Conservation (phyloP, 108 stramenopile genomes). For the Chaetoceros tenuissimus region DNA sequence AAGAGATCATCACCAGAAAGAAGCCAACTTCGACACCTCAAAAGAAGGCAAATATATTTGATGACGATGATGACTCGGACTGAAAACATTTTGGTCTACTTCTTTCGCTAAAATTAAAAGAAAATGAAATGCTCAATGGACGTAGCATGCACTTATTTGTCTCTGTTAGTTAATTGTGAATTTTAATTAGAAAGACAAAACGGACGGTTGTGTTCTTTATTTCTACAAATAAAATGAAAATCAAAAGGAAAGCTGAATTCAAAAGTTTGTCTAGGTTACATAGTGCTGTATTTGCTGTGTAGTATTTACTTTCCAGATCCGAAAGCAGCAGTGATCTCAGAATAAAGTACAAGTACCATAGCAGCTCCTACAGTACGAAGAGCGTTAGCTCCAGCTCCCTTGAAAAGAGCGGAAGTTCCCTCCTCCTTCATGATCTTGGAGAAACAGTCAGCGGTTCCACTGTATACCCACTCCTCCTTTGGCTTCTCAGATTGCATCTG, state of each 20-base stretch:
- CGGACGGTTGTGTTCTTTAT: too few species aligned
- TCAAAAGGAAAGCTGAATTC: too few species aligned
- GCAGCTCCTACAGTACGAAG: slow-evolving; percentile 97
- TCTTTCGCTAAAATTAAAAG: too few species aligned
- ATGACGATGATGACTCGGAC: slow-evolving; percentile 58
- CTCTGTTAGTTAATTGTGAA: too few species aligned
- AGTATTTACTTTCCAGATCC: slow-evolving; percentile 14
- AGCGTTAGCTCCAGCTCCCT: slow-evolving; percentile 99
- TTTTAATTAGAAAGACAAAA: too few species aligned
- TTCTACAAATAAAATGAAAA: too few species aligned
- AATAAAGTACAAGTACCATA: slow-evolving; percentile 95
- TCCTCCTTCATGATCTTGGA: slow-evolving; percentile 89
- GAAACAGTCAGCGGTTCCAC: slow-evolving; percentile 94
- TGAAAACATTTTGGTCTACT: too few species aligned
- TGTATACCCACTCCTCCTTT: slow-evolving; percentile 90
- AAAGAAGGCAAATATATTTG: slow-evolving; percentile 24
- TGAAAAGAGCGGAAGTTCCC: slow-evolving; percentile 92
- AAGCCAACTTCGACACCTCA: slow-evolving; percentile 15
- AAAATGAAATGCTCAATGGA: too few species aligned
- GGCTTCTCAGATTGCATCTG: slow-evolving; percentile 99
- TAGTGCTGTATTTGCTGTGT: too few species aligned
- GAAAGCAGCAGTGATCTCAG: slow-evolving; percentile 89
- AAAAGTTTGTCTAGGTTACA: too few species aligned
- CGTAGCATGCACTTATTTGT: too few species aligned
- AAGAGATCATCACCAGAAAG: slow-evolving; percentile 25